A percentile compares a stretch with the other conserved stretches of the same genome.
Conservation (phyloP, 1,284 basidiomycete genomes). For the Cutaneotrichosporon curvatum region DNA sequence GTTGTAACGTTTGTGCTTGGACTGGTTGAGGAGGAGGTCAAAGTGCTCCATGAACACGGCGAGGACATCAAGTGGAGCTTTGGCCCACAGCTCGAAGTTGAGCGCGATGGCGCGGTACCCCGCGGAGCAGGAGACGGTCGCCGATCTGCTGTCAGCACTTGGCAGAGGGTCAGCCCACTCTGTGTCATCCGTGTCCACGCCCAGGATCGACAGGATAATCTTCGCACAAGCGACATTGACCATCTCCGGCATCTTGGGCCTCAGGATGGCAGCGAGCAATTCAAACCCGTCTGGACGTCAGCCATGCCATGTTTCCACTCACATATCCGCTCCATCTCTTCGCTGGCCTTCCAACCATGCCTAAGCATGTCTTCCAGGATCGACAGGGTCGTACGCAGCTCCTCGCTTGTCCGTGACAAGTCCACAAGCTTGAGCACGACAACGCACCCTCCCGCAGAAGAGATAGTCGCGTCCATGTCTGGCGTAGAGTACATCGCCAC, state of each 20-base stretch:
- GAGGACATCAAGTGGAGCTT: slow-evolving; percentile 62
- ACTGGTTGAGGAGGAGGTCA: slow-evolving; percentile 60
- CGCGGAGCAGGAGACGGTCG: slow-evolving; percentile 70
- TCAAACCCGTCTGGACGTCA: slow-evolving; percentile 71
- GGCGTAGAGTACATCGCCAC: slow-evolving; percentile 57
- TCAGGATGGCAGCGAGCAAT: slow-evolving; percentile 66
- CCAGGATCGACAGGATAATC: slow-evolving; percentile 72
- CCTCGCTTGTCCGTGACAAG: slow-evolving; percentile 65
- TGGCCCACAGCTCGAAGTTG: slow-evolving; percentile 85
- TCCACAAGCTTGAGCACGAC: slow-evolving; percentile 70
- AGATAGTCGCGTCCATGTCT: slow-evolving; percentile 67
- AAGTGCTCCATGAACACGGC: slow-evolving; percentile 70
- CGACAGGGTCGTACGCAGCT: slow-evolving; percentile 63
- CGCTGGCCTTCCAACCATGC: slow-evolving; percentile 83
- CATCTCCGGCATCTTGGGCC: slow-evolving; percentile 60
- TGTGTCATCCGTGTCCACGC: slow-evolving; percentile 70
- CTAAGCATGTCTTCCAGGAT: slow-evolving; percentile 69
- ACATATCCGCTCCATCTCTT: slow-evolving; percentile 82
- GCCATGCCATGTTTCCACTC: too few relatives aligned
- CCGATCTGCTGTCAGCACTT: slow-evolving; percentile 53
- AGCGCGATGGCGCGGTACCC: slow-evolving; percentile 78
- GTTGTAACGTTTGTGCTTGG: slow-evolving; percentile 68
- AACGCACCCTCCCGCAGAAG: slow-evolving; percentile 75
- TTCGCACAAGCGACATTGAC: slow-evolving; percentile 71
- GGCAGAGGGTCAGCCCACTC: slow-evolving; percentile 52